phyloP scores from a whole-genome alignment of 148 eudicot genomes.

The Tetragonia tetragonoides region DNA sequence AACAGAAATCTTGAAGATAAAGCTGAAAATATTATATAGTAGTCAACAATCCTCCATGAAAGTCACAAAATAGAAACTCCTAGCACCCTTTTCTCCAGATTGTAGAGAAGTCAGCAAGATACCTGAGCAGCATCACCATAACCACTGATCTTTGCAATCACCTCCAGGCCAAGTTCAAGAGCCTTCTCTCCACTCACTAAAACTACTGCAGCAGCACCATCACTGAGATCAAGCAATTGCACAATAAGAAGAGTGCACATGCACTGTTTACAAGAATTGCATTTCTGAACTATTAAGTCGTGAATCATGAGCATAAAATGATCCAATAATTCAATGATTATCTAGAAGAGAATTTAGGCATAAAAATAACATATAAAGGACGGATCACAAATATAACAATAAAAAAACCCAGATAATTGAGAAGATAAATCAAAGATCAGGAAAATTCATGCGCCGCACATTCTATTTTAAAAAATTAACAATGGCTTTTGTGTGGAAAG shows the following conservation, averaged over 20 bases:
- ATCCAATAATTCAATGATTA: not conserved
- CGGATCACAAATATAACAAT: not conserved
- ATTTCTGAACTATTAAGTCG: not conserved
- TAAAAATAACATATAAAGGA: not conserved
- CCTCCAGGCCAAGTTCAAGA: conserved; percentile 72
- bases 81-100: not conserved
- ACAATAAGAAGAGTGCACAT: not conserved
- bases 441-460: not conserved
- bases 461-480: not conserved
- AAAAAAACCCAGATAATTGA: not conserved
- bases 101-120: conserved; percentile 1
- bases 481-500: not conserved
- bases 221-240: conserved; percentile 45
- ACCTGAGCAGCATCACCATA: conserved; percentile 99
- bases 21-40: not conserved
- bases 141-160: conserved; percentile 84
- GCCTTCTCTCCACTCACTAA: conserved; percentile 94
- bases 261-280: not conserved
- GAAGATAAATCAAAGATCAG: not conserved
- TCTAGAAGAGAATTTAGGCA: not conserved
- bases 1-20: not conserved
- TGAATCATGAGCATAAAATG: not conserved
- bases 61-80: not conserved
- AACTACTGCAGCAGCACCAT: conserved; percentile 97
- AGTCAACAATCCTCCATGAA: conserved; percentile 2